Base-by-base conservation (phyloP, 2,329 filamentous ascomycete species). In the Penicillium sp. region DNA sequence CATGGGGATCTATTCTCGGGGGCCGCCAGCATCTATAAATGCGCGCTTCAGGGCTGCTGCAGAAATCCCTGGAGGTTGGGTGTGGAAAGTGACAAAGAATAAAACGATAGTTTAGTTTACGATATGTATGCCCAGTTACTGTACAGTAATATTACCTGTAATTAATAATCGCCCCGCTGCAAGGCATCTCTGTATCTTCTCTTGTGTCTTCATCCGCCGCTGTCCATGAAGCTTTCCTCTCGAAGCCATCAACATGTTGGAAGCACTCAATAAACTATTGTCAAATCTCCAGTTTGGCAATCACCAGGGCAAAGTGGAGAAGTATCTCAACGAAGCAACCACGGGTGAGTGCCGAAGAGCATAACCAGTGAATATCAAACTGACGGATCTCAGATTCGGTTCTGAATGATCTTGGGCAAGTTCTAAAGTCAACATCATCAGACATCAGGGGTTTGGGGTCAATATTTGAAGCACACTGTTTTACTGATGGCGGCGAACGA, bases 281-380 rank as follows among this genome's bases (percentile, higher is more conserved):
- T 30, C 30, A 11, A n/a, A 49, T 49, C 14, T 35, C 14, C 28
- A 49, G 14, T 49, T 49, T 20, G 28, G 47, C 21, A 21, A 21
- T 16, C 47, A 49, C 33, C 47, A 49, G 47, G 20, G 24, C 28
- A 49, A 30, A 49, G 47, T 49, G 28, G 47, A 49, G 47, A 49
- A 33, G 28, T 49, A 49, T 49, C 47, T 49, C 24, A 24, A 49
- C 14, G 47, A 49, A 49, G 47, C 28, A 49, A 49, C 47, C 28
- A 35, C 28, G 5, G 24, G 47, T 49, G 14, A 33, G 47, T 49
- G 21, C 11, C 14, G 20, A 48, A 28, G 14, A n/a, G 47, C 8
- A 35, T 49, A 49, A n/a, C 11, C 20, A 49, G 9, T 49, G 20
- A 14, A 23, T 24, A 46, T 26, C 43, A 23, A 6, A 30, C 28